A percentile compares a stretch with the other conserved stretches of the same genome.
Conservation (phyloP, 2,329 filamentous ascomycete genomes). For the Colletotrichum tabaci region DNA sequence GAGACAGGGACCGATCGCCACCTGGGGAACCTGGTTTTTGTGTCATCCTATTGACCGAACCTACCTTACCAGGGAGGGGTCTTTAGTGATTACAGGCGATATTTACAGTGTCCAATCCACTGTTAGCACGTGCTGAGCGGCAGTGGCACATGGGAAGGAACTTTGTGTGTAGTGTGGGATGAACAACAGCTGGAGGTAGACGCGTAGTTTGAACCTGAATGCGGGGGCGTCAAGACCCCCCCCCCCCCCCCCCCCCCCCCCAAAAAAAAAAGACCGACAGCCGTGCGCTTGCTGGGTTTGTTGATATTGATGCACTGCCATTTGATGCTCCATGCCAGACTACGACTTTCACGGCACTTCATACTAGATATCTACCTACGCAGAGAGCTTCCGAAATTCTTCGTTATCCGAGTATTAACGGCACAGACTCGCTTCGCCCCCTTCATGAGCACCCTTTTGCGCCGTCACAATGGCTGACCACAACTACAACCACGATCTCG, state of each 20-base stretch:
- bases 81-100: not conserved
- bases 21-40: slow-evolving; percentile 16
- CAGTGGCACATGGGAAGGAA: not conserved
- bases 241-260: no score
- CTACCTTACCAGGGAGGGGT: not conserved
- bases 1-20: not conserved
- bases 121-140: slow-evolving; percentile 27
- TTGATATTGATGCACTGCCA: slow-evolving; percentile 8
- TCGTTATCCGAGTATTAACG: not conserved
- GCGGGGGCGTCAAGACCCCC: not conserved
- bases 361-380: no score
- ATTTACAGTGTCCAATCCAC: not conserved
- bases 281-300: slow-evolving; percentile 1
- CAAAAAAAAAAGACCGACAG: not conserved
- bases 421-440: not conserved
- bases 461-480: slow-evolving; percentile 43
- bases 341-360: not conserved
- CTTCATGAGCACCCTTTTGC: not conserved
- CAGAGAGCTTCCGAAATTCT: not conserved
- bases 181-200: not conserved
- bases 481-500: slow-evolving; percentile 41
- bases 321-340: not conserved
- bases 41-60: slow-evolving; percentile 25
- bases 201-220: not conserved
- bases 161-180: not conserved